Evolutionary conservation across 2,329 filamentous ascomycete species (phyloP), one percentile per base, ranked within the genome.

Genomic region (Xylariales sp.): DNA sequence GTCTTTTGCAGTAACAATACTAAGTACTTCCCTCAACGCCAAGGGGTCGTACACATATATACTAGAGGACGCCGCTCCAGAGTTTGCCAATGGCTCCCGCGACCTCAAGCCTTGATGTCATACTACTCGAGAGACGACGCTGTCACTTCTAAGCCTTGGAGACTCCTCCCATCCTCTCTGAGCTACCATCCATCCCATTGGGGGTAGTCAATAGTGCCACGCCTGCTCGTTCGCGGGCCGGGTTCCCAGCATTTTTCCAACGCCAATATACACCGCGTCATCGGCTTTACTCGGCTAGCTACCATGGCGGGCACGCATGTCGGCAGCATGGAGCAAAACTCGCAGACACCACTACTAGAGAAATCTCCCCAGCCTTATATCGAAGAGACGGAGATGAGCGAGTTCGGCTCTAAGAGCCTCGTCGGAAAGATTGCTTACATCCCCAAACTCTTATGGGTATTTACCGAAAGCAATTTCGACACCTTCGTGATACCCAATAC

Each of bases 391-490:
- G 59, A 69, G 36, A 56, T 12, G 41, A 71, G 69, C 69, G 64
- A 71, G 36, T 71, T 71, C 32, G 64, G 69, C 49, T 63, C 64
- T 12, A 69, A 64, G 46, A 65, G 54, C 39, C n/a, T 56, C 23
- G 5, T 62, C 3, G 64, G 52, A 43, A 67, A 67, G 39, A 53
- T 71, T 39, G 57, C 32, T 16, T 71, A 71, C 55, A 61, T 67
- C 16, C 69, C 69, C 3, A 64, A 69, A 23, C 12, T 70, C 4
- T 48, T 72, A 64, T 73, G 71, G 71, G 39, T 52, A 5, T 79
- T 79, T 32, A 79, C 77, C 0, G 78, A 74, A 56, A 77, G 75
- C 58, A 76, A 79, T 43, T 75, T 78, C 73, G 77, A 77, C 39
- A 79, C 77, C 8, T 74, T 79, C 18, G 69, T 79, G 12, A 16